Percentiles rank a stretch among this genome's conserved stretches.
These are phyloP conservation scores for Neonectria sp. DNA, from an alignment of 2,329 filamentous ascomycete species.

Conservation along the genomic window DNA sequence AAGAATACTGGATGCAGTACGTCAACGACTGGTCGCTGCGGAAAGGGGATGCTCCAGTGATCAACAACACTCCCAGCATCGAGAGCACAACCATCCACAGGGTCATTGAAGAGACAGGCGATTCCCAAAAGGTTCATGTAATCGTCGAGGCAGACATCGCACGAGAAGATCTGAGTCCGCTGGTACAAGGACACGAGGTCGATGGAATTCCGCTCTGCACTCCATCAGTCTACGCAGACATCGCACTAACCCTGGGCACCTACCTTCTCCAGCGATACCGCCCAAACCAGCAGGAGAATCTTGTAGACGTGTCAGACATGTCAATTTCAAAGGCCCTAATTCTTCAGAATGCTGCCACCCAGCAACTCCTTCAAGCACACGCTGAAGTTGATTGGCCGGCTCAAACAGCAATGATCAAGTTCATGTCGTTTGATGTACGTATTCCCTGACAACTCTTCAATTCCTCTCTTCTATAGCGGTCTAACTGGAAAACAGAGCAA, in stretches of 20 bases:
- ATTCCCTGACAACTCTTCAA: too few species aligned
- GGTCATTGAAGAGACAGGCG: constrained; percentile 36
- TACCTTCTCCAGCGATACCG: constrained; percentile 34
- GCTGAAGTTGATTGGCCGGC: constrained; percentile 37
- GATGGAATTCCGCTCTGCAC: constrained; percentile 42
- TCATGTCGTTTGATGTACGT: constrained; percentile 37
- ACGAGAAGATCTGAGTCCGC: constrained; percentile 37
- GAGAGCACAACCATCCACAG: constrained; percentile 40
- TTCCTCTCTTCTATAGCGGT: neutral
- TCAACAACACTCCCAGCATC: constrained; percentile 23
- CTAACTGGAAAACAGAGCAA: constrained; percentile 22
- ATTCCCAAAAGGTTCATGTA: constrained; percentile 31
- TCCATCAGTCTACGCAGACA: constrained; percentile 39
- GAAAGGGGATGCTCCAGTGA: constrained; percentile 63
- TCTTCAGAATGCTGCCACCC: constrained; percentile 5
- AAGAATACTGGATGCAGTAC: constrained; percentile 78
- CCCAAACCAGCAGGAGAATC: constrained; percentile 21
- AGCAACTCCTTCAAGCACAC: constrained; percentile 36
- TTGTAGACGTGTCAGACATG: constrained; percentile 43
- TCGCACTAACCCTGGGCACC: constrained; percentile 34
- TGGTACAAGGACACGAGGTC: constrained; percentile 38
- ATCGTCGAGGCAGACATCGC: constrained; percentile 39
- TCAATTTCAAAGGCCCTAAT: constrained; percentile 39
- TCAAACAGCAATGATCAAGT: constrained; percentile 22
- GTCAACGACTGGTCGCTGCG: constrained; percentile 79